A percentile compares a stretch with the other conserved stretches of the same genome.
Conservation (phyloP, 352 stramenopile species). For the Globisporangium polare region DNA sequence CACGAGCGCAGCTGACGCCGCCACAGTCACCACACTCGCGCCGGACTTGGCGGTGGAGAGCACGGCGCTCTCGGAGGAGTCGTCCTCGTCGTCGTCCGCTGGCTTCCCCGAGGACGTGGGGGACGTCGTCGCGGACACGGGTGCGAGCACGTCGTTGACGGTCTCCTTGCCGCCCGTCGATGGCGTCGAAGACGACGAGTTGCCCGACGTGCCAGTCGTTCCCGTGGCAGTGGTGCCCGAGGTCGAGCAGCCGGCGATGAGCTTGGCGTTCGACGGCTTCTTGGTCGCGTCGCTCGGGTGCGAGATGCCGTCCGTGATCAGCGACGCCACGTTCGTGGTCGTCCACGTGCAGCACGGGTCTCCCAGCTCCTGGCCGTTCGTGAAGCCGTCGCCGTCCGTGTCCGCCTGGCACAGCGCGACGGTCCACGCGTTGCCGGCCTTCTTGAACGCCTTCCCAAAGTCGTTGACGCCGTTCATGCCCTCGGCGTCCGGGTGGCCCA, state of each 20-base stretch:
- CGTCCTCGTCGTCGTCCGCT: conserved; percentile 57
- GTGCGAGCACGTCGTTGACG: conserved; percentile 27
- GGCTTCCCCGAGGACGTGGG: conserved; percentile 16
- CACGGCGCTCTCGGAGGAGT: conserved; percentile 45
- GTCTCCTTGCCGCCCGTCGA: conserved; percentile 16
- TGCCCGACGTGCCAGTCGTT: conserved; percentile 12
- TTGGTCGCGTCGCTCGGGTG: conserved; percentile 54
- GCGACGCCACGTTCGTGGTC: conserved; percentile 26
- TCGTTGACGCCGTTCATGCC: conserved; percentile 44
- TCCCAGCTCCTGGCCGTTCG: conserved; percentile 83
- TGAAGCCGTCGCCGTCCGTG: conserved; percentile 77
- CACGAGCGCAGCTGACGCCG: conserved; percentile 5
- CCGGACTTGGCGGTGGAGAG: conserved; percentile 16
- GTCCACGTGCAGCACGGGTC: conserved; percentile 84
- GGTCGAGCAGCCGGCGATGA: conserved; percentile 39
- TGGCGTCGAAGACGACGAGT: conserved; percentile 4
- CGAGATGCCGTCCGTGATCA: conserved; percentile 59
- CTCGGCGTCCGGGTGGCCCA: conserved; percentile 52
- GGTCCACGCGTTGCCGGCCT: conserved; percentile 43
- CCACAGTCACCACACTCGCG: conserved; percentile 9
- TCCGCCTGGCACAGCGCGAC: conserved; percentile 55
- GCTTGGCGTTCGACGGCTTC: conserved; percentile 44
- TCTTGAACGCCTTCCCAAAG: conserved; percentile 66
- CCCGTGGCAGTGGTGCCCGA: too few species aligned
- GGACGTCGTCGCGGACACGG: conserved; percentile 21